phyloP scores from a whole-genome alignment of 169 alveolate genomes.

The Plasmodium vivax region DNA sequence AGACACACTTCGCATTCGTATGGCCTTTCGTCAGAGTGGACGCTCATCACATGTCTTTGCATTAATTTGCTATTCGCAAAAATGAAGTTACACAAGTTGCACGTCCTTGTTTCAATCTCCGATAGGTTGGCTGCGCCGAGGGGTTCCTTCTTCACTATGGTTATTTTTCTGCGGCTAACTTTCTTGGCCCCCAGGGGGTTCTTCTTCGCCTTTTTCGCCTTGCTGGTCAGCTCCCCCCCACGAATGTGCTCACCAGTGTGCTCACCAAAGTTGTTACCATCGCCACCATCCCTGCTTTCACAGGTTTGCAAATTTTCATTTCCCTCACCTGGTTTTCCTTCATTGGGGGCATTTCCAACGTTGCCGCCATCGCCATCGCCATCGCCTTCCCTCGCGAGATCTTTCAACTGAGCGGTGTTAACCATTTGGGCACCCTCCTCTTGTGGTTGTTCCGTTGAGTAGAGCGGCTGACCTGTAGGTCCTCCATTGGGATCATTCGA shows the following conservation, averaged over 20 bases:
- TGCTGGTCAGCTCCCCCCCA: background rate
- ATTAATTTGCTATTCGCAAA: conserved; percentile 46
- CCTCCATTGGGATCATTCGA: background rate
- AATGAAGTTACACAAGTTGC: conserved; percentile 20
- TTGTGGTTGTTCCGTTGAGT: background rate
- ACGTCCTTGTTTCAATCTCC: conserved; percentile 23
- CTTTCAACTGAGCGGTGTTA: background rate
- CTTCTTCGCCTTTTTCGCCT: background rate
- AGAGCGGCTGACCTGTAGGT: background rate
- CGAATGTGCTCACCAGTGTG: background rate
- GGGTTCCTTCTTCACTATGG: background rate
- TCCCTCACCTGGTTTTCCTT: background rate
- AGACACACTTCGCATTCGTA: conserved; percentile 44
- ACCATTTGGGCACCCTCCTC: background rate
- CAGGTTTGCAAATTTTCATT: background rate
- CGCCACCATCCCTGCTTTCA: background rate
- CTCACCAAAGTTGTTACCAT: background rate
- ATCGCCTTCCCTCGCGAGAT: background rate
- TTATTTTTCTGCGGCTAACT: background rate
- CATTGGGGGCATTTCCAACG: background rate
- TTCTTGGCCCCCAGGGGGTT: background rate
- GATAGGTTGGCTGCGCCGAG: background rate
- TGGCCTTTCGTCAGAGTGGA: conserved; percentile 64
- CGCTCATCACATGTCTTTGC: conserved; percentile 54
- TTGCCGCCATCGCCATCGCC: background rate